Evolutionary conservation across 805 yeast species (phyloP).

Genomic region (Nakazawaea ernobii): DNA sequence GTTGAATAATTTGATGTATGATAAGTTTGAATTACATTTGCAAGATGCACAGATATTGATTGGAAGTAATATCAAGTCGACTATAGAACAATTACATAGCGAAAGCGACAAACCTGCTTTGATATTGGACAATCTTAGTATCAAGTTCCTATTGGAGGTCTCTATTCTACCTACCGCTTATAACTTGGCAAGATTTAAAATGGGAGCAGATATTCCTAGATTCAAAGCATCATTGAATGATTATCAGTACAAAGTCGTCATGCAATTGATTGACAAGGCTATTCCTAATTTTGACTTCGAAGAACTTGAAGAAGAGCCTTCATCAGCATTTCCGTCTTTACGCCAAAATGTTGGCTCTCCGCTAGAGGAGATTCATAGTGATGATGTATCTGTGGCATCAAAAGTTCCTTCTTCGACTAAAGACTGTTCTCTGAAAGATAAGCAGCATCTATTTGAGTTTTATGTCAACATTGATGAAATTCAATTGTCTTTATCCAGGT

Average conservation of each 20-base stretch:
- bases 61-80: conserved; percentile 74
- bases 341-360: conserved; percentile 12
- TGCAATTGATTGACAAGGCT: conserved; percentile 67
- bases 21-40: conserved; percentile 68
- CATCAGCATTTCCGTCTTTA: conserved; percentile 27
- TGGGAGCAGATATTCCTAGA: conserved; percentile 73
- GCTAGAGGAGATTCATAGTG: conserved; percentile 11
- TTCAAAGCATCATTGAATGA: conserved; percentile 74
- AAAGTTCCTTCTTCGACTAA: conserved; percentile 11
- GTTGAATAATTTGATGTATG: conserved; percentile 80
- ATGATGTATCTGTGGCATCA: conserved; percentile 17
- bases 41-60: conserved; percentile 86
- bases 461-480: conserved; percentile 63
- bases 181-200: conserved; percentile 63
- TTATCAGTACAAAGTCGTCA: conserved; percentile 81
- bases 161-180: conserved; percentile 82
- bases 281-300: conserved; percentile 47
- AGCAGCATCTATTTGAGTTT: conserved; percentile 68
- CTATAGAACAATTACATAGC: conserved; percentile 65
- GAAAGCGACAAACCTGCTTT: conserved; percentile 43
- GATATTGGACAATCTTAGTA: conserved; percentile 69
- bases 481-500: conserved; percentile 57
- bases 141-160: conserved; percentile 70
- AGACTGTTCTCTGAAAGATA: conserved; percentile 7
- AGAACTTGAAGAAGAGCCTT: conserved; percentile 28